Evolutionary conservation across 805 yeast genomes (phyloP), one percentile per base, ranked within the genome.

Genomic region (Ogataea populi-albae): DNA sequence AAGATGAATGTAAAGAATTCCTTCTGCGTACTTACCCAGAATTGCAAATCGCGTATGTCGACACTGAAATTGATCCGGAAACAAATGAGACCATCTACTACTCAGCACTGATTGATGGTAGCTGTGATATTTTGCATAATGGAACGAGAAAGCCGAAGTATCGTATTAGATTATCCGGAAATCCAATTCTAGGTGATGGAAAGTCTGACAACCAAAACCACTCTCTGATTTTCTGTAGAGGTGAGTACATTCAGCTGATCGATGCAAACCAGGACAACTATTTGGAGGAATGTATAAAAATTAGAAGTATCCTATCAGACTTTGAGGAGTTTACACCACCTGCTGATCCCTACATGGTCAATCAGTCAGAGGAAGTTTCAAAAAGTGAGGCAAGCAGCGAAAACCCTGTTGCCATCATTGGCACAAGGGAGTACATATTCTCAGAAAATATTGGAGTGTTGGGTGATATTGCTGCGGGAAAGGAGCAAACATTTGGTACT

Each of bases 261-360:
- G 94, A 85, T 67, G 89, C 93, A 11, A 85, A 85, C 53, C 94
- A 85, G 54, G 93, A 84, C 54, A 81, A 84, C 54, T 84, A 84
- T 54, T 62, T 84, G 32, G 93, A 85, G 56, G 94, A 84, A 50
- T 85, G 93, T 56, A 66, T 84, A 47, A 85, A 84, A 62, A 81
- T 84, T 36, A 71, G 91, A 64, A 77, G 79, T 49, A 75, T 82
- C 19, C 65, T 85, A 38, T 78, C 85, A 16, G 94, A 85, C 55
- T 85, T 85, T 57, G 91, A 85, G 54, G 86, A 81, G 54, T 28
- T 44, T 3, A 40, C 40, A 1, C 43, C 55, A 4, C 43, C 55
- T 3, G 36, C 27, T 4, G 56, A 59, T 36, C 59, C 62, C 6
- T 57, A 56, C 33, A 41, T 26, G 10, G 21, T 19, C 15, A 21